Evolutionary conservation across 1,139 yeast genomes (phyloP), one percentile per base, ranked within the genome.

Genomic region (Geotrichum carabidarum): DNA sequence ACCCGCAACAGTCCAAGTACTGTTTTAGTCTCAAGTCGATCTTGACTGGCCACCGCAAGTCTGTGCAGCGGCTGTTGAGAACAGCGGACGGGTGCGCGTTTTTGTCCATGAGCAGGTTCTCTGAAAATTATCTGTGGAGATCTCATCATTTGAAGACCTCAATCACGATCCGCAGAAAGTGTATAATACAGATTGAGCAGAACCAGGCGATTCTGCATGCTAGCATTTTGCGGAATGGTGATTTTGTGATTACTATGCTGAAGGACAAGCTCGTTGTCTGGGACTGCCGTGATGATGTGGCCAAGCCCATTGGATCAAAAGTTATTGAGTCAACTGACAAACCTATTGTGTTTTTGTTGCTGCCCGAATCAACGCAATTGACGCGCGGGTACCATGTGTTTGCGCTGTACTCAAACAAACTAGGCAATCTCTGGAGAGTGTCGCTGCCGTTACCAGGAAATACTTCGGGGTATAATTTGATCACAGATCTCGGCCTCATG

Each of bases 41-140:
- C 62, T 80, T 84, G 55, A 90, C 94, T 5, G 98, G 98, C 0
- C 96, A 89, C 64, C 78, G 82, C 52, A 90, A 89, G 65, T 86
- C 96, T 0, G 82, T 91, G 17, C 80, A 81, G 60, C 78, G 76
- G 53, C 68, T 91, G 1, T 72, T 80, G 15, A 80, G 90, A 62
- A 84, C 95, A 0, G 70, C 78, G 4, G 80, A 81, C 63, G 89
- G 89, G 31, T 73, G 75, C 31, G 76, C 84, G 0, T 65, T 82
- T 55, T 65, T 83, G 14, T 78, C 86, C 1, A 65, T 63, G 43
- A 62, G 66, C 44, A 56, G 71, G 36, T 68, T 68, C 48, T 59
- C 66, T 7, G 73, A 70, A 48, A 70, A 70, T 45, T 59, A 60
- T 12, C 57, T 71, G 8, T 71, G 74, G 74, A 59, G 57, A 36